Evolutionary conservation across 163 green algal species (phyloP).

Genomic region (Chlorella variabilis): DNA sequence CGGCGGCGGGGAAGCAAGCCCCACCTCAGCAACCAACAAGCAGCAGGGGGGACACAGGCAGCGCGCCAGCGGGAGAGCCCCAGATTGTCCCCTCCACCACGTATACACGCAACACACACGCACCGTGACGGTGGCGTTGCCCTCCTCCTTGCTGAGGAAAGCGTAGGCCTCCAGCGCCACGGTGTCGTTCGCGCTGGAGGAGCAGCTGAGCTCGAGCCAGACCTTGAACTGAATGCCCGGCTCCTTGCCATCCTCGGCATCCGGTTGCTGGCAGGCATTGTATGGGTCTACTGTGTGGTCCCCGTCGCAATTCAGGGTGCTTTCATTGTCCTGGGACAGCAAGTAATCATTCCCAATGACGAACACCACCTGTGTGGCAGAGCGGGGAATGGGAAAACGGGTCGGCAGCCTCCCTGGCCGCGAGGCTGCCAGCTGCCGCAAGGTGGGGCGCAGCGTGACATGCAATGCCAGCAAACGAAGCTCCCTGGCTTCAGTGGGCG

Average conservation of each 20-base stretch:
- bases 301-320: neutral
- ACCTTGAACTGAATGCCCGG: conserved; percentile 2
- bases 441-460: too few species aligned
- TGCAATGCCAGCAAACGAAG: too few species aligned
- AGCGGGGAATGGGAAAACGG: neutral
- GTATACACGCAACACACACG: too few species aligned
- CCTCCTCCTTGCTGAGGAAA: neutral
- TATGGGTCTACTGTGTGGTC: neutral
- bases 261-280: conserved; percentile 17
- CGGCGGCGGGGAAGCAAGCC: neutral
- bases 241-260: too few species aligned
- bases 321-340: neutral
- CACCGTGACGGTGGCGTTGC: neutral
- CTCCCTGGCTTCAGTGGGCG: too few species aligned
- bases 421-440: too few species aligned
- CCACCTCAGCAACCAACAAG: neutral
- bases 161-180: conserved; percentile 19
- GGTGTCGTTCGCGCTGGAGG: neutral
- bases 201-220: conserved; percentile 11
- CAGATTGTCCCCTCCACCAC: too few species aligned
- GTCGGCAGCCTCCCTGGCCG: too few species aligned
- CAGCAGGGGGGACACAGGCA: too few species aligned
- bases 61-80: too few species aligned
- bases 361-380: neutral
- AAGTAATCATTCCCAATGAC: neutral